These are phyloP conservation scores for Whalleya microplaca DNA, from an alignment of 2,329 filamentous ascomycete species.

Conservation along the genomic window DNA sequence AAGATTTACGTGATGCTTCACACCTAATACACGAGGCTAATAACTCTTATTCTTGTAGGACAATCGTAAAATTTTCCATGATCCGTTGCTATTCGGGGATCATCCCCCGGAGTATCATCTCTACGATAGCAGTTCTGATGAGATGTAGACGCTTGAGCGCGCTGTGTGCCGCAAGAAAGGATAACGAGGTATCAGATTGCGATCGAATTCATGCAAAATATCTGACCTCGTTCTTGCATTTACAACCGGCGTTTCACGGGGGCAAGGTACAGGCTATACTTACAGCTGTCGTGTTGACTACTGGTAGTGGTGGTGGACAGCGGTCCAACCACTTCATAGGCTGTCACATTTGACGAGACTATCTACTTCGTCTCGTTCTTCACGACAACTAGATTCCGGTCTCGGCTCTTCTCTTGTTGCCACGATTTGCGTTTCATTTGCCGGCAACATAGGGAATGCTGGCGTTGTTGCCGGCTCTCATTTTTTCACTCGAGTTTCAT, in stretches of 20 bases:
- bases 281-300: background rate
- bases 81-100: background rate
- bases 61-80: constrained; percentile 11
- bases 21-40: constrained; percentile 2
- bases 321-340: background rate
- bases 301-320: background rate
- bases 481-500: background rate
- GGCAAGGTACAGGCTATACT: background rate
- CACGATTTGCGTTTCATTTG: background rate
- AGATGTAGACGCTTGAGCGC: too few relatives aligned
- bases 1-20: constrained; percentile 1
- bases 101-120: background rate
- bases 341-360: background rate
- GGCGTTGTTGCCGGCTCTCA: background rate
- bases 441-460: background rate
- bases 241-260: too few relatives aligned
- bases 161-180: too few relatives aligned
- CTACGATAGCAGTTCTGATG: background rate
- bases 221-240: too few relatives aligned
- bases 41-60: constrained; percentile 8
- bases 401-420: background rate
- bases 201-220: too few relatives aligned
- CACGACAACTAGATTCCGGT: background rate
- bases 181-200: background rate
- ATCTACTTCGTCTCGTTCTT: background rate